Evolutionary conservation across 192 early-diverging fungal species (phyloP).

Genomic region (Endogone sp.): DNA sequence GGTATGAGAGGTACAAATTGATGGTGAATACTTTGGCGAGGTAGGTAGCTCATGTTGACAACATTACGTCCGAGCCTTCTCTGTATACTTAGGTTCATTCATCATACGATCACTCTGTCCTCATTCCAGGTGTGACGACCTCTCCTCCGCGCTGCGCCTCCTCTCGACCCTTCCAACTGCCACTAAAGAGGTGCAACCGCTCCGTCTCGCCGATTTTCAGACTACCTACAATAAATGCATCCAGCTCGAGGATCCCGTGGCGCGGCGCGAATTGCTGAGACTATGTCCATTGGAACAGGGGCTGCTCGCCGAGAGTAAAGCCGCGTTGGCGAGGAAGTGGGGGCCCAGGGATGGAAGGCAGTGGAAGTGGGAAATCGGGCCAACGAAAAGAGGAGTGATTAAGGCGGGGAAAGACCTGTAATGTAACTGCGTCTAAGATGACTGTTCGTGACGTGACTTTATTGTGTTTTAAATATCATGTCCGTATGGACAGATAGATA

Average conservation of each 20-base stretch:
- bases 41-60: slow-evolving; percentile 20
- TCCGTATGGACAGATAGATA: too few species aligned
- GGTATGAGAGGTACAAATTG: slow-evolving; percentile 43
- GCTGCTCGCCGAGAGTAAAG: slow-evolving; percentile 12
- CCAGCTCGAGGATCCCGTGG: slow-evolving; percentile 43
- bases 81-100: too few species aligned
- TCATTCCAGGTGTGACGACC: slow-evolving; percentile 39
- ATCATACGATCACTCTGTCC: background rate
- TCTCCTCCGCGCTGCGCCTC: slow-evolving; percentile 42
- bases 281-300: slow-evolving; percentile 43
- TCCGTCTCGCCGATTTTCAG: slow-evolving; percentile 40
- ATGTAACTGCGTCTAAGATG: too few species aligned
- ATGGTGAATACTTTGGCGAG: slow-evolving; percentile 67
- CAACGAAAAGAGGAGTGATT: background rate
- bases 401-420: too few species aligned
- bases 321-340: slow-evolving; percentile 52
- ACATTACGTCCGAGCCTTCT: too few species aligned
- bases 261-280: slow-evolving; percentile 38
- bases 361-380: background rate
- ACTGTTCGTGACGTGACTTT: too few species aligned
- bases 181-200: slow-evolving; percentile 32
- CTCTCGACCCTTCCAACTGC: slow-evolving; percentile 38
- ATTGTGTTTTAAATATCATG: too few species aligned
- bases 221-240: slow-evolving; percentile 49
- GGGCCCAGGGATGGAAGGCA: slow-evolving; percentile 29